phyloP scores from a whole-genome alignment of 176 grass and related monocot species.

The Zoysia pacifica region DNA sequence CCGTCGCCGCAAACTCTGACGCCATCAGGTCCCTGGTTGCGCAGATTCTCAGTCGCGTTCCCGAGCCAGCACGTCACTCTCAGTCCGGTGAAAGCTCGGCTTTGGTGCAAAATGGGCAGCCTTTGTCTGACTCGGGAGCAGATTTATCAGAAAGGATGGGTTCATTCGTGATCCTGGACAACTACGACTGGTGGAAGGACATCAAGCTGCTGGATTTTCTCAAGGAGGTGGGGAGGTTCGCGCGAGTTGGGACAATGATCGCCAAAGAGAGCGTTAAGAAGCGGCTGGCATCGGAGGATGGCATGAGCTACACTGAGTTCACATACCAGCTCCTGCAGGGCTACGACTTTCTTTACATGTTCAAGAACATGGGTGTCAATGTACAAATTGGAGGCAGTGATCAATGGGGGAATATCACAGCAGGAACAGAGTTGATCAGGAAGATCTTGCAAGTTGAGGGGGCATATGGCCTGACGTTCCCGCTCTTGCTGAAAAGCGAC shows the following conservation, averaged over 20 bases:
- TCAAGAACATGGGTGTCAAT: constrained; percentile 88
- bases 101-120: constrained; percentile 19
- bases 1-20: constrained; percentile 57
- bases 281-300: constrained; percentile 72
- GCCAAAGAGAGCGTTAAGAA: constrained; percentile 97
- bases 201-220: constrained; percentile 88
- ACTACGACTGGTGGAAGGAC: constrained; percentile 97
- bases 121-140: constrained; percentile 7
- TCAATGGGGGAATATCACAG: constrained; percentile 96
- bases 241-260: constrained; percentile 82
- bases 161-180: constrained; percentile 78
- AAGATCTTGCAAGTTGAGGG: constrained; percentile 94
- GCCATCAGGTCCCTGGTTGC: constrained; percentile 60
- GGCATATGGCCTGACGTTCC: constrained; percentile 81
- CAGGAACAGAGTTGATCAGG: constrained; percentile 76
- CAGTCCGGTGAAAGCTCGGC: constrained; percentile 11
- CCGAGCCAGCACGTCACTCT: constrained; percentile 20
- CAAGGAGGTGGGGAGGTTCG: constrained; percentile 78
- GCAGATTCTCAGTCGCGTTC: constrained; percentile 47
- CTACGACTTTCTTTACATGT: constrained; percentile 86
- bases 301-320: constrained; percentile 97
- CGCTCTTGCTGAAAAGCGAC: constrained; percentile 83
- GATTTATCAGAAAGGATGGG: constrained; percentile 38
- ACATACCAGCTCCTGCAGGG: constrained; percentile 95
- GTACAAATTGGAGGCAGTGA: constrained; percentile 95